Evolutionary conservation across 2,329 filamentous ascomycete genomes (phyloP).

Genomic region (Daldinia sp.): DNA sequence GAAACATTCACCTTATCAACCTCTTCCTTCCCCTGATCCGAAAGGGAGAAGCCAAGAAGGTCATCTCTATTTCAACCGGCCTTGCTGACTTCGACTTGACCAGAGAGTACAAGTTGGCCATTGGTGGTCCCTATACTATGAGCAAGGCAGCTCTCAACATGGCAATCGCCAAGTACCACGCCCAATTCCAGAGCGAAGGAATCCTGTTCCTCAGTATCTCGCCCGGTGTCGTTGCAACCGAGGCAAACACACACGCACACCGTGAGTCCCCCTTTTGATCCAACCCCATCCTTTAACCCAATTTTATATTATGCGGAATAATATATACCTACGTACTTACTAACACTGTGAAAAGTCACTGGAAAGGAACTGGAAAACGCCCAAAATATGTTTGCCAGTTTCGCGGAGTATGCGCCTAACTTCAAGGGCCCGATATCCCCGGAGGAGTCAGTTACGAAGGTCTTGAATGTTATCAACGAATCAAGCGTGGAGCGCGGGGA

Average conservation of each 20-base stretch:
- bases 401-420: slow-evolving; percentile 44
- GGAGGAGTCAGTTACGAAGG: slow-evolving; percentile 42
- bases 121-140: slow-evolving; percentile 52
- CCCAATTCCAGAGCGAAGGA: slow-evolving; percentile 61
- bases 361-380: slow-evolving; percentile 11
- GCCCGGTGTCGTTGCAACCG: slow-evolving; percentile 62
- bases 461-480: slow-evolving; percentile 43
- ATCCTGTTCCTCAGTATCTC: slow-evolving; percentile 65
- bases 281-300: too few relatives aligned
- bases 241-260: neutral
- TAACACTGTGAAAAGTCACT: slow-evolving; percentile 15
- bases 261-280: neutral
- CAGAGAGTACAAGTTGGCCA: slow-evolving; percentile 44
- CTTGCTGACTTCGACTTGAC: slow-evolving; percentile 66
- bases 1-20: slow-evolving; percentile 65
- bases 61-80: slow-evolving; percentile 54
- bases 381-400: slow-evolving; percentile 25
- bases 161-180: slow-evolving; percentile 65
- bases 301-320: neutral
- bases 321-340: neutral
- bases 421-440: slow-evolving; percentile 44
- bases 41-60: slow-evolving; percentile 58
- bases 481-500: slow-evolving; percentile 47
- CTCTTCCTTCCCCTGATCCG: slow-evolving; percentile 65
- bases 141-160: slow-evolving; percentile 58